Evolutionary conservation across 495 filamentous ascomycete species (phyloP), one percentile per base, ranked within the genome.

Genomic region (Aspergillus ellipticus): DNA sequence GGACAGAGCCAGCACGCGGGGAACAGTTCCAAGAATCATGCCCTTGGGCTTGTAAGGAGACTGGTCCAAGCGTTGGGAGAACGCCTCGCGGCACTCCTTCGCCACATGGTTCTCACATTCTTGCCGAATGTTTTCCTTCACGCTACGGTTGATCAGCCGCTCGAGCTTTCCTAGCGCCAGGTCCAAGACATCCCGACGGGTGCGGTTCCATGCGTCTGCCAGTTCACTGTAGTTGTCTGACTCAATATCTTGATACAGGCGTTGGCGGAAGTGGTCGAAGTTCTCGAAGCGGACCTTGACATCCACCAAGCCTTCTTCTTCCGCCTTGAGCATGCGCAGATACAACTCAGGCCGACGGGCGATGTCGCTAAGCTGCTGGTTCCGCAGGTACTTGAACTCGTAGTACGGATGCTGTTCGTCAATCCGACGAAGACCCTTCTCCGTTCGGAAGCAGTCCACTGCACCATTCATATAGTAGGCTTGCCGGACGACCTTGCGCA

Each of bases 371-470:
- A 97, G 82, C 43, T 85, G 87, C 66, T 96, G 91, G 61, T 94
- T 89, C 35, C 89, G 82, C 16, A 97, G 85, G 57, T 98, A 98
- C 64, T 98, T 98, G 74, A 98, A 92, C 68, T 96, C 94, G 68
- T 96, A 96, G 70, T 94, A 97, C 0, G 89, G 91, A 65, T 97
- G 90, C 31, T 96, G 85, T 48, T 97, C 95, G 57, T 96, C 93
- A 62, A 98, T 97, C 63, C 88, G 88, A 31, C 87, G 86, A n/a
- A 95, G 76, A 24, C 94, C 94, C 67, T 97, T 97, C 45, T 96
- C 92, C 8, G 94, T 98, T 49, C 92, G 85, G 57, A 83, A 83
- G 65, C 92, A 94, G 71, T 92, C 90, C 51, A 97, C 82, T 29
- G 86, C 78, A 29, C 89, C 90, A 56, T 85, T 85, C 66, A 81